These are phyloP conservation scores for Pseudomassariella vexata DNA, from an alignment of 2,329 filamentous ascomycete genomes.

Conservation along the genomic window DNA sequence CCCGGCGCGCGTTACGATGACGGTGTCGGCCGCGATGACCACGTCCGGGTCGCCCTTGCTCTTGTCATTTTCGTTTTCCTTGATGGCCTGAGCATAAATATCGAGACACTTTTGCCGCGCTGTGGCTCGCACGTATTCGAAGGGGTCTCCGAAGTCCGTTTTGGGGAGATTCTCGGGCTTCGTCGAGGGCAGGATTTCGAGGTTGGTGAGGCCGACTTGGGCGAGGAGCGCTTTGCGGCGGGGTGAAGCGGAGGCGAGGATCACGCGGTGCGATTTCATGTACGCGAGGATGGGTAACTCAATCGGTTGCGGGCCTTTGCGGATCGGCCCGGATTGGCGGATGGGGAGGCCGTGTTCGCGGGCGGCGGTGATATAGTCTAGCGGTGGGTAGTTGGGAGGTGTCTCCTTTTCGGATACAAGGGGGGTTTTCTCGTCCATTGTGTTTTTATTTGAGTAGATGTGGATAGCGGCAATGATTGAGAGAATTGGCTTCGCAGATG, in stretches of 20 bases:
- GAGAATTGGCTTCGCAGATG: background rate
- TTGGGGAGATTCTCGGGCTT: slow-evolving; percentile 85
- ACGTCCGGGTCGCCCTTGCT: slow-evolving; percentile 84
- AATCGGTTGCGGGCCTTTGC: slow-evolving; percentile 56
- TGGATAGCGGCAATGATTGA: background rate
- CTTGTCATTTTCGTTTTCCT: slow-evolving; percentile 23
- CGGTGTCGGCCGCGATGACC: slow-evolving; percentile 85
- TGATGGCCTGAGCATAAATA: slow-evolving; percentile 51
- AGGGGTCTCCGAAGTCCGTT: slow-evolving; percentile 61
- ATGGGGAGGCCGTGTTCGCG: slow-evolving; percentile 27
- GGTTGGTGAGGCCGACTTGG: slow-evolving; percentile 72
- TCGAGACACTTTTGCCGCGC: slow-evolving; percentile 77
- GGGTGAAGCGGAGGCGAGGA: slow-evolving; percentile 87
- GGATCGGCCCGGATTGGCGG: slow-evolving; percentile 24
- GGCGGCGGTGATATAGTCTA: slow-evolving; percentile 37
- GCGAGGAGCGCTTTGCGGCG: slow-evolving; percentile 75
- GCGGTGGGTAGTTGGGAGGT: slow-evolving; percentile 32
- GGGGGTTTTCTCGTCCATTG: slow-evolving; percentile 17
- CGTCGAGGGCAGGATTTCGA: slow-evolving; percentile 80
- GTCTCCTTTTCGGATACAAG: slow-evolving; percentile 11
- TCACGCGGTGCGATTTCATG: slow-evolving; percentile 72
- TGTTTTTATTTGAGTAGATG: background rate
- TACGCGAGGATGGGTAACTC: slow-evolving; percentile 73
- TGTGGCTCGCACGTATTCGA: slow-evolving; percentile 87
- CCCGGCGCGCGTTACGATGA: slow-evolving; percentile 73